Evolutionary conservation across 768 basidiomycete genomes (phyloP).

Genomic region (Serendipita sp.): DNA sequence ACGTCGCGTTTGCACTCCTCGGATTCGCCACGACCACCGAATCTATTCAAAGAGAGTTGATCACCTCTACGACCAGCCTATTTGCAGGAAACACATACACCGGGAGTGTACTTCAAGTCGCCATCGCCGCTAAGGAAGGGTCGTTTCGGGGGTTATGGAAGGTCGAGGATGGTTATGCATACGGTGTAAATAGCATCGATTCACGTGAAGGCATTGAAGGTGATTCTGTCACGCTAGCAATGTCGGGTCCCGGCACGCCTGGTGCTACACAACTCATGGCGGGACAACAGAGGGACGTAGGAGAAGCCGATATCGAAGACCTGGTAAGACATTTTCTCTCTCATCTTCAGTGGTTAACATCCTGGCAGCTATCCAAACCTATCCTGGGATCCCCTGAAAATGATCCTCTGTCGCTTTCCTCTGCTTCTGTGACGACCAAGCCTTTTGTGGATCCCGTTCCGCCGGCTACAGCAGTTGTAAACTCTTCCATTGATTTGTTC

Average conservation of each 20-base stretch:
- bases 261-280: neutral
- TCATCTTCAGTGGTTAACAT: slow-evolving; percentile 6
- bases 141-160: slow-evolving; percentile 77
- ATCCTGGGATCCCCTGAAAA: slow-evolving; percentile 75
- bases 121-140: slow-evolving; percentile 74
- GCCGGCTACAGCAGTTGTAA: slow-evolving; percentile 65
- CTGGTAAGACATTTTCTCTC: slow-evolving; percentile 33
- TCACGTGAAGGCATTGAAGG: slow-evolving; percentile 27
- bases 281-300: slow-evolving; percentile 51
- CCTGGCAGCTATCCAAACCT: slow-evolving; percentile 47
- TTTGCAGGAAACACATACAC: slow-evolving; percentile 81
- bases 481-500: slow-evolving; percentile 80
- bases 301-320: slow-evolving; percentile 64
- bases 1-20: slow-evolving; percentile 75
- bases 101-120: slow-evolving; percentile 76
- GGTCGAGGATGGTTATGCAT: slow-evolving; percentile 74
- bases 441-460: slow-evolving; percentile 47
- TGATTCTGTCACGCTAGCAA: slow-evolving; percentile 13
- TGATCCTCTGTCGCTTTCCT: slow-evolving; percentile 53
- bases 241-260: neutral
- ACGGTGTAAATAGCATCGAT: slow-evolving; percentile 66
- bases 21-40: slow-evolving; percentile 69
- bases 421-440: slow-evolving; percentile 17
- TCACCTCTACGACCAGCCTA: slow-evolving; percentile 64
- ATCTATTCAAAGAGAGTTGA: slow-evolving; percentile 57